These are phyloP conservation scores for Astrothelium macrocarpum DNA, from an alignment of 495 filamentous ascomycete species.

Conservation along the genomic window DNA sequence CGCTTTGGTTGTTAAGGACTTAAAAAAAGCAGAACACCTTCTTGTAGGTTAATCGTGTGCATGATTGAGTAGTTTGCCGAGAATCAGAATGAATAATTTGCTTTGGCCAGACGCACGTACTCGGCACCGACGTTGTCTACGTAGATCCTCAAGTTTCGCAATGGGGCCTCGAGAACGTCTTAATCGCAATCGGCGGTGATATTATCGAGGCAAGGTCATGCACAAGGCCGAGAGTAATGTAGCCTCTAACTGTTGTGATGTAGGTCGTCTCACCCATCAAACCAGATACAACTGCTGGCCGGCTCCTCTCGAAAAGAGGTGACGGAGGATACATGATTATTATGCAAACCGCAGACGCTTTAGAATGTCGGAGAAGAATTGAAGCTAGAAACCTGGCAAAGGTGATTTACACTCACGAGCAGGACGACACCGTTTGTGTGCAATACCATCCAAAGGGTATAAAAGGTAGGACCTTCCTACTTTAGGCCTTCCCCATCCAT, in stretches of 20 bases:
- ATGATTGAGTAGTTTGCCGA: background rate
- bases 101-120: constrained; percentile 13
- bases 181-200: constrained; percentile 24
- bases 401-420: constrained; percentile 21
- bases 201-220: constrained; percentile 20
- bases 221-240: background rate
- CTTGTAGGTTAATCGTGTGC: constrained; percentile 9
- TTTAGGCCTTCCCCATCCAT: background rate
- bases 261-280: constrained; percentile 21
- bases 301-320: constrained; percentile 23
- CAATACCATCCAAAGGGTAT: constrained; percentile 31
- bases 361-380: constrained; percentile 17
- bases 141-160: constrained; percentile 22
- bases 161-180: constrained; percentile 25
- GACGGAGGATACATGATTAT: constrained; percentile 32
- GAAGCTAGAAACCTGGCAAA: constrained; percentile 18
- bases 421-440: constrained; percentile 16
- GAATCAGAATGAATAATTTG: background rate
- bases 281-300: constrained; percentile 20
- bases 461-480: constrained; percentile 15
- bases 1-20: constrained; percentile 21
- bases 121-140: constrained; percentile 27
- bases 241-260: background rate
- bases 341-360: constrained; percentile 26
- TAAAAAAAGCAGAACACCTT: constrained; percentile 15